A percentile compares a stretch with the other conserved stretches of the same genome.
Conservation (phyloP, 371 early-diverging fungal genomes). For the Mucor indicus region DNA sequence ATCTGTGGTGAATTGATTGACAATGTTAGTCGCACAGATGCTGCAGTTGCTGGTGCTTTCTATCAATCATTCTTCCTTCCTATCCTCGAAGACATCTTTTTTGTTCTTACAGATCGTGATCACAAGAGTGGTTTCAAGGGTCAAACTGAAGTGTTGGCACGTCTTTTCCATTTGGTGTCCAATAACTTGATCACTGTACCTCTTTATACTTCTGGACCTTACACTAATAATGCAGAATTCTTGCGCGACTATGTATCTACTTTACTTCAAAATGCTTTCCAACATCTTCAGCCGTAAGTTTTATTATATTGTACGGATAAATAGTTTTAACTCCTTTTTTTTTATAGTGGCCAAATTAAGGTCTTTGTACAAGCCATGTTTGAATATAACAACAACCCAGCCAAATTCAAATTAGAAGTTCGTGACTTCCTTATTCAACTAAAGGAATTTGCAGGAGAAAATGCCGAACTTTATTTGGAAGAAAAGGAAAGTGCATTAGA, state of each 20-base stretch:
- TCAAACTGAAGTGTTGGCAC: slow-evolving; percentile 86
- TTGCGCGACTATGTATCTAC: slow-evolving; percentile 79
- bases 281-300: slow-evolving; percentile 79
- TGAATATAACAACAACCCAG: slow-evolving; percentile 69
- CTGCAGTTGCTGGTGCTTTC: slow-evolving; percentile 80
- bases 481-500: slow-evolving; percentile 91
- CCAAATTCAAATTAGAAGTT: slow-evolving; percentile 87
- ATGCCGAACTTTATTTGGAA: slow-evolving; percentile 85
- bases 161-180: slow-evolving; percentile 85
- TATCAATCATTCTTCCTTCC: slow-evolving; percentile 87
- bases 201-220: slow-evolving; percentile 72
- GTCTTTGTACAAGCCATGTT: slow-evolving; percentile 88
- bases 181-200: slow-evolving; percentile 80
- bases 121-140: slow-evolving; percentile 96
- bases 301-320: not conserved
- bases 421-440: slow-evolving; percentile 97
- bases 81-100: slow-evolving; percentile 93
- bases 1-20: slow-evolving; percentile 85
- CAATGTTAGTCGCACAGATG: slow-evolving; percentile 73
- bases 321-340: not conserved
- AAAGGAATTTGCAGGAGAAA: slow-evolving; percentile 94
- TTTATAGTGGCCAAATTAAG: slow-evolving; percentile 73
- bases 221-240: slow-evolving; percentile 74
- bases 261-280: slow-evolving; percentile 86
- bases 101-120: slow-evolving; percentile 93